Evolutionary conservation across 2,329 filamentous ascomycete species (phyloP), one percentile per base, ranked within the genome.

Genomic region (Clonostachys rhizophaga): DNA sequence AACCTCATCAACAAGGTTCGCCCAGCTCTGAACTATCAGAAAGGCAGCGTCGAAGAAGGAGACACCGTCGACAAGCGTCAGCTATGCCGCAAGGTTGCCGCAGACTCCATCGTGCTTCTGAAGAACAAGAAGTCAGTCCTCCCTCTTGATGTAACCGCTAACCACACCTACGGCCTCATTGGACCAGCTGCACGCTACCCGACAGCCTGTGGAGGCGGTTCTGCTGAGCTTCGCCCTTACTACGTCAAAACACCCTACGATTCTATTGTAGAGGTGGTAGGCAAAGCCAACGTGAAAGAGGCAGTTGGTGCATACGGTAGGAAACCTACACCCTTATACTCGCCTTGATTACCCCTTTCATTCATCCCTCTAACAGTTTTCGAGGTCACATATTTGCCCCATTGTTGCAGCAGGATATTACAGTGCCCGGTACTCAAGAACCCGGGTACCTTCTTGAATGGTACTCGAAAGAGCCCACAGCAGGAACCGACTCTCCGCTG

Each of bases 161-260:
- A 79, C 39, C 83, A 81, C 55, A 83, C 80, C 54, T 79, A 77
- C 0, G 67, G 80, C 18, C 65, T 83, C 33, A 68, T 83, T 34
- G 78, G 78, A 0, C 78, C 78, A n/a, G 81, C 81, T 52, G 76
- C 78, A 9, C 80, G 79, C 58, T 60, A 73, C 40, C 70, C 76
- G 2, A 75, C 73, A 3, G 79, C 79, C 52, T 75, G 83, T 54
- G 84, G 84, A 35, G 84, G 84, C 48, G 84, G 84, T 17, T 86
- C 81, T 6, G 84, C 84, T 2, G 75, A 79, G 1, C 63, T 81
- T 24, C 64, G 66, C 9, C 69, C 77, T 7, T 87, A 87, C 66
- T 83, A 85, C 49, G 85, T 86, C 42, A 75, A 89, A 17, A 89
- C 83, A 1, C 87, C 87, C 3, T 82, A 85, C 24, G 84, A 87